Conservation (phyloP, 73 alveolate species). For the Tetrahymena malaccensis region DNA sequence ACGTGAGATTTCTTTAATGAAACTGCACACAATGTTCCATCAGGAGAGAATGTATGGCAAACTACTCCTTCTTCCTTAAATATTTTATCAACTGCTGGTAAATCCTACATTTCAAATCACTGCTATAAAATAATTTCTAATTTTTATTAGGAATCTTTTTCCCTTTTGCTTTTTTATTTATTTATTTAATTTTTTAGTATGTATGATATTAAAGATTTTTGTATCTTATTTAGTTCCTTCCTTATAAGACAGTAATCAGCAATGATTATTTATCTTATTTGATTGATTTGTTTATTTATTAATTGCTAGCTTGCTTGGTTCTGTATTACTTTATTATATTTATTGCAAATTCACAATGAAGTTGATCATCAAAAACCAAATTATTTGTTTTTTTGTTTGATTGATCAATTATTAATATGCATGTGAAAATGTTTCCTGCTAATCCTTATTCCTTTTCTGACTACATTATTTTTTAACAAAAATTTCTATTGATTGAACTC, state of each 20-base stretch:
- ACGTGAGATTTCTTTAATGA: slow-evolving; percentile 6
- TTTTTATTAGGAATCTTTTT: neutral
- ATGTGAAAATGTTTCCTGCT: neutral
- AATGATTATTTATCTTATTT: neutral
- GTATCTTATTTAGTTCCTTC: neutral
- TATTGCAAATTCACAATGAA: neutral
- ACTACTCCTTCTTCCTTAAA: slow-evolving; percentile 9
- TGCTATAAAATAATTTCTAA: neutral
- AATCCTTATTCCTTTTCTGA: neutral
- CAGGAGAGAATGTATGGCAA: slow-evolving; percentile 34
- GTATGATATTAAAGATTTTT: neutral
- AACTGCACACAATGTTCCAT: slow-evolving; percentile 28
- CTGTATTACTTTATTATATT: neutral
- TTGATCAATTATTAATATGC: too few relatives aligned
- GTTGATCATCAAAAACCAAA: neutral
- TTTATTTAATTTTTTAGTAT: neutral
- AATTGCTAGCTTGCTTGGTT: neutral
- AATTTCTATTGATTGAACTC: neutral
- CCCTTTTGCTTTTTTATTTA: neutral
- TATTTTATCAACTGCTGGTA: neutral
- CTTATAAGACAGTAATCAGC: neutral
- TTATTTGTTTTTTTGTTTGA: neutral
- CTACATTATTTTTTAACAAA: neutral
- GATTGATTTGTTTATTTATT: neutral
- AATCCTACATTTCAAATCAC: neutral